A percentile compares a stretch with the other conserved stretches of the same genome.
These are phyloP conservation scores for Sclerotinia trifoliorum DNA, from an alignment of 2,329 filamentous ascomycete genomes.

Conservation along the genomic window DNA sequence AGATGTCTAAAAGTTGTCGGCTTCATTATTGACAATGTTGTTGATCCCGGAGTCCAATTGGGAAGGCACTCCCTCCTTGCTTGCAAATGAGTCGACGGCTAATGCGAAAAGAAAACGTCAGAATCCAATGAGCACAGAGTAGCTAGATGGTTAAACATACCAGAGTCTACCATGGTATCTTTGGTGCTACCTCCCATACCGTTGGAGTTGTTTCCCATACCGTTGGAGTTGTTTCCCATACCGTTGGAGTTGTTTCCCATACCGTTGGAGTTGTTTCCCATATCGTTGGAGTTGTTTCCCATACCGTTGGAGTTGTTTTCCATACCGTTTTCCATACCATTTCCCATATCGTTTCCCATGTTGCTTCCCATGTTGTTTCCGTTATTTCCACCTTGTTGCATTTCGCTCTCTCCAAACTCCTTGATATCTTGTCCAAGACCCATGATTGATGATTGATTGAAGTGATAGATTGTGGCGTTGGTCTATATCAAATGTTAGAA, in stretches of 20 bases:
- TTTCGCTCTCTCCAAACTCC: slow-evolving; percentile 37
- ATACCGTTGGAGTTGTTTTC: slow-evolving; percentile 31
- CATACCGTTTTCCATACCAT: slow-evolving; percentile 26
- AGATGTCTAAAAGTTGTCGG: slow-evolving; percentile 5
- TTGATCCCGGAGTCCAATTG: slow-evolving; percentile 39
- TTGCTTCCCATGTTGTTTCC: slow-evolving; percentile 32
- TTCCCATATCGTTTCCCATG: not conserved
- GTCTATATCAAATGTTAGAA: not conserved
- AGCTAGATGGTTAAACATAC: slow-evolving; percentile 28
- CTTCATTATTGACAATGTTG: slow-evolving; percentile 15
- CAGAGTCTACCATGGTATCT: slow-evolving; percentile 41
- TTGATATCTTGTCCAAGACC: slow-evolving; percentile 37
- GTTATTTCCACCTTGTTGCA: slow-evolving; percentile 40
- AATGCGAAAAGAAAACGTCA: not conserved
- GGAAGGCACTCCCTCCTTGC: slow-evolving; percentile 40
- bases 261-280: slow-evolving; percentile 36
- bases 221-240: slow-evolving; percentile 35
- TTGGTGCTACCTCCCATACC: slow-evolving; percentile 37
- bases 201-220: slow-evolving; percentile 37
- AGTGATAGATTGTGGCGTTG: slow-evolving; percentile 6
- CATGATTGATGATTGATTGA: slow-evolving; percentile 32
- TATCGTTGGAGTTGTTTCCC: slow-evolving; percentile 33
- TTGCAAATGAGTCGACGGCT: slow-evolving; percentile 40
- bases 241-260: slow-evolving; percentile 32
- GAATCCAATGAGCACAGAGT: not conserved